Conservation (phyloP, 2,329 filamentous ascomycete species). For the Penicillium sp. region DNA sequence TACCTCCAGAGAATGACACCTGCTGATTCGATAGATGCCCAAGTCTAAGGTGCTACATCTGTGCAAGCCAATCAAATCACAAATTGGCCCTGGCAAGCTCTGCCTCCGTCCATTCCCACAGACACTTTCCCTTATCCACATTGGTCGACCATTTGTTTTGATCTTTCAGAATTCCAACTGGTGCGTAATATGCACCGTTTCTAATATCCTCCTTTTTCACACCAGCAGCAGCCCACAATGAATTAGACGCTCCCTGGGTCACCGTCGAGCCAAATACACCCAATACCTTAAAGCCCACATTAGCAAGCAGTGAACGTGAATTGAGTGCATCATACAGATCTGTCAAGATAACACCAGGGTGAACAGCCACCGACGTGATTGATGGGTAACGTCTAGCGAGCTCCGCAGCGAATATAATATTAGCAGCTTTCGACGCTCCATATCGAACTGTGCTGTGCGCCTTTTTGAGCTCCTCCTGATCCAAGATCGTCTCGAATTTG, state of each 20-base stretch:
- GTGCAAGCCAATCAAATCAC: not conserved
- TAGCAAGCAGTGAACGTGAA: conserved; percentile 6
- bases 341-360: conserved; percentile 47
- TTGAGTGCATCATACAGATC: conserved; percentile 29
- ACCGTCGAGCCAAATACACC: conserved; percentile 22
- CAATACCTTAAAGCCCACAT: conserved; percentile 14
- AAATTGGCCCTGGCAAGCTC: conserved; percentile 25
- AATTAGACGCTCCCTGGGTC: conserved; percentile 24
- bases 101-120: conserved; percentile 39
- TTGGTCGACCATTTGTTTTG: conserved; percentile 28
- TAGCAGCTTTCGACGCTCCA: conserved; percentile 48
- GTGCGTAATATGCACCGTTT: conserved; percentile 33
- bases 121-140: conserved; percentile 25
- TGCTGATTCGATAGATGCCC: too few species aligned
- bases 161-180: conserved; percentile 28
- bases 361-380: conserved; percentile 43
- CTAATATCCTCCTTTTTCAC: conserved; percentile 25
- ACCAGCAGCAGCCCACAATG: conserved; percentile 34
- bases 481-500: conserved; percentile 29
- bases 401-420: conserved; percentile 47
- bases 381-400: conserved; percentile 40
- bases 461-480: conserved; percentile 31
- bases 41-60: too few species aligned
- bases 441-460: conserved; percentile 41
- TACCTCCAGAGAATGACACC: too few species aligned